Base-by-base conservation (phyloP, 78 protist species). In the Fonticula alba region DNA sequence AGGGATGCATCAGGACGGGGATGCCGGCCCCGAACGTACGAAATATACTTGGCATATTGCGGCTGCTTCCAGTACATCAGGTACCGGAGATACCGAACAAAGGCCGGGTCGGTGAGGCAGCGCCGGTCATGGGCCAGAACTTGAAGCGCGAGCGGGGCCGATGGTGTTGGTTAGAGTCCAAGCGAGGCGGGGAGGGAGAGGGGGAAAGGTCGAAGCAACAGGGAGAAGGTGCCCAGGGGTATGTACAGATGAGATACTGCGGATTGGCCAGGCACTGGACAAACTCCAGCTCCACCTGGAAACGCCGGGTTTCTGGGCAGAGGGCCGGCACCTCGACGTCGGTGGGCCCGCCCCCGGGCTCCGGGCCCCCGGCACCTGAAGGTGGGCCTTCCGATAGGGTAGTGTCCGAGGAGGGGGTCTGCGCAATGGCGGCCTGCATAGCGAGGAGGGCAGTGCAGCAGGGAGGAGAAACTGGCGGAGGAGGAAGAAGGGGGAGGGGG, bases 251-350 rank as follows among this genome's bases (percentile, higher is more conserved):
- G 62, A 79, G 57, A 50, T 79, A 79, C n/a, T 63, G 33, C 7
- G 76, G 76, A 62, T 73, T 79, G 29, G 79, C 71, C 29, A 79
- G 66, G 47, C 75, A 54, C 50, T 79, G 84, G 11, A 79, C 66
- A 61, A 79, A 79, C 51, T 79, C 79, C 35, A 79, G 69, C 57
- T 79, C 84, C 65, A 69, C 66, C 40, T 31, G 57, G 57, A 79
- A 79, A 22, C 63, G 63, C 43, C n/a, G n/a, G n/a, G n/a, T n/a
- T n/a, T n/a, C n/a, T n/a, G n/a, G n/a, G n/a, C n/a, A n/a, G n/a
- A n/a, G n/a, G n/a, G n/a, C n/a, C n/a, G n/a, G n/a, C n/a, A n/a
- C n/a, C n/a, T n/a, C n/a, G n/a, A n/a, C n/a, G n/a, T n/a, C n/a
- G n/a, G n/a, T n/a, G n/a, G n/a, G n/a, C n/a, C n/a, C n/a, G n/a